Evolutionary conservation across 331 rosid genomes (phyloP).

Genomic region (Malus hybrid): DNA sequence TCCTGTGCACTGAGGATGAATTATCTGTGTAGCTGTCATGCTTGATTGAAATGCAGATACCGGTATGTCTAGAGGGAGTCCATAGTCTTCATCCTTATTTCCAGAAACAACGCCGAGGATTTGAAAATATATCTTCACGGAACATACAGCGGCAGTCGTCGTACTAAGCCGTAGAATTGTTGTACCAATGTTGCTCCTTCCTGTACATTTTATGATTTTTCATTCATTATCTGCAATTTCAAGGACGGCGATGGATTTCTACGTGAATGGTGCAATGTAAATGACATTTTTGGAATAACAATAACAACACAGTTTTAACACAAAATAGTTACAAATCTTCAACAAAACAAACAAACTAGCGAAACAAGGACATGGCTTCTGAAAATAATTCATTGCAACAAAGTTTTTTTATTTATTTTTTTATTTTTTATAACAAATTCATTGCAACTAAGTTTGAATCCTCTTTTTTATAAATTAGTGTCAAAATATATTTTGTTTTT

Average conservation of each 20-base stretch:
- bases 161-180: conserved; percentile 5
- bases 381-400: too few relatives aligned
- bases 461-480: too few relatives aligned
- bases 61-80: conserved; percentile 71
- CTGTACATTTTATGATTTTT: neutral
- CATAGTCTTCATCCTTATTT: conserved; percentile 60
- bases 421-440: too few relatives aligned
- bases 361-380: too few relatives aligned
- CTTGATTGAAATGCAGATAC: conserved; percentile 87
- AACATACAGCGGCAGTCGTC: conserved; percentile 18
- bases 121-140: conserved; percentile 1
- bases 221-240: neutral
- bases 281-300: too few relatives aligned
- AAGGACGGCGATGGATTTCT: neutral
- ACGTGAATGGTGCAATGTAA: too few relatives aligned
- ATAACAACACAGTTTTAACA: too few relatives aligned
- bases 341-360: too few relatives aligned
- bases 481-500: too few relatives aligned
- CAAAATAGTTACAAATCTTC: too few relatives aligned
- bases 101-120: conserved; percentile 34
- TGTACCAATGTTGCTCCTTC: neutral
- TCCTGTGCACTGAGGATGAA: neutral
- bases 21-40: conserved; percentile 62
- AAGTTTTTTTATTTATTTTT: too few relatives aligned
- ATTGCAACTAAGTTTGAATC: too few relatives aligned